These are phyloP conservation scores for Cyclotella sp. DNA, from an alignment of 108 stramenopile species.

Conservation along the genomic window DNA sequence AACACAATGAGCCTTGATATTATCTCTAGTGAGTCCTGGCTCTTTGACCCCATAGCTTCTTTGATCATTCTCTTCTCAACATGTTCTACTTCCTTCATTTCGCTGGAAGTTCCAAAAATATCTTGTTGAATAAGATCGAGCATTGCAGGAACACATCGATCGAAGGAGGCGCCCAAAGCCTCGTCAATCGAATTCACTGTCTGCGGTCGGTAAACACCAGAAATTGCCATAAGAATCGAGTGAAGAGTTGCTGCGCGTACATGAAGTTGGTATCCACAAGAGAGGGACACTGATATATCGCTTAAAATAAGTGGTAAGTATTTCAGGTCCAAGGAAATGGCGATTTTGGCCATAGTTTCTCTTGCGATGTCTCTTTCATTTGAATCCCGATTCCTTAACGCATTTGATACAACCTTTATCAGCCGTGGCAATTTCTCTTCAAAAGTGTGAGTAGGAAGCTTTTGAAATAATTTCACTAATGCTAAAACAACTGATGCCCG, in stretches of 20 bases:
- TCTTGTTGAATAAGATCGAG: constrained; percentile 90
- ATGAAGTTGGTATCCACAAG: constrained; percentile 93
- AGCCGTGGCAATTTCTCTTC: constrained; percentile 81
- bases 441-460: constrained; percentile 77
- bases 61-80: constrained; percentile 83
- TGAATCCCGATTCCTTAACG: constrained; percentile 85
- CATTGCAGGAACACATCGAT: constrained; percentile 76
- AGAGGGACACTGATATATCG: constrained; percentile 83
- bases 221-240: constrained; percentile 76
- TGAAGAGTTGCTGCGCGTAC: constrained; percentile 86
- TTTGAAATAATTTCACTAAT: constrained; percentile 88
- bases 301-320: constrained; percentile 81
- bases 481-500: constrained; percentile 90
- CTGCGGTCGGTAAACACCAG: constrained; percentile 47
- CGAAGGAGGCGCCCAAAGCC: constrained; percentile 45
- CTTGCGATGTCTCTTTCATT: constrained; percentile 88
- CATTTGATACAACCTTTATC: constrained; percentile 84
- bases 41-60: constrained; percentile 88
- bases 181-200: constrained; percentile 10
- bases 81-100: constrained; percentile 77
- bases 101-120: constrained; percentile 85
- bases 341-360: constrained; percentile 86
- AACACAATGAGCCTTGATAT: constrained; percentile 67
- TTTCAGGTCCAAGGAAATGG: constrained; percentile 70
- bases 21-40: constrained; percentile 83